Evolutionary conservation across 2,329 filamentous ascomycete species (phyloP), one percentile per base, ranked within the genome.

Genomic region (Fusarium fujikuroi): DNA sequence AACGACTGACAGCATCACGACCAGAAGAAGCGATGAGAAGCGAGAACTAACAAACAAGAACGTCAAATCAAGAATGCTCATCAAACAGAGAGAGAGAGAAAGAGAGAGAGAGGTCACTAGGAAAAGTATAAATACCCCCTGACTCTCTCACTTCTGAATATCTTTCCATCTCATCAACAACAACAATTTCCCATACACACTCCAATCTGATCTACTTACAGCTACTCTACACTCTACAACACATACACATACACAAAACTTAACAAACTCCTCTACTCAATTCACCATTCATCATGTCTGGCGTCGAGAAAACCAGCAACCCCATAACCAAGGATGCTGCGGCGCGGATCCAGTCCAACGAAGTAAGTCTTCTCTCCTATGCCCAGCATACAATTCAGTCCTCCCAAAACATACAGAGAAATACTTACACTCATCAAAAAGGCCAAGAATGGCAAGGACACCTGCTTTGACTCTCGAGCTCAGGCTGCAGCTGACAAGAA

Each of bases 111-210:
- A 34, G 5, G 15, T 18, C 28, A 6, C 21, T 6, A n/a, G 21
- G 19, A 60, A 72, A 65, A 21, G 56, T 50, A 74, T 66, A 74
- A 69, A 69, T 63, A 58, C 37, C 40, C 37, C 23, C 14, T 30
- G 21, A 19, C 12, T 12, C 34, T 40, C 52, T 42, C 46, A 30
- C 5, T 15, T 68, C 56, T 42, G 16, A 18, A 40, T 28, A 11
- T 18, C 44, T 56, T 43, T 63, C 28, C 28, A 50, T 58, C 28
- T 54, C 50, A 23, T 58, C 30, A 62, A 30, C 30, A 49, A 32
- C 49, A 59, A 28, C 49, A 49, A 60, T 30, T 37, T 37, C 23
- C 12, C 14, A 49, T 9, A 52, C 53, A 47, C 19, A 47, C 34
- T 43, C 39, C 42, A 46, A 37, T 49, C 23, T 62, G 23, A 37